Conservation (phyloP, 2,329 filamentous ascomycete species). For the Furcasterigmium furcatum region DNA sequence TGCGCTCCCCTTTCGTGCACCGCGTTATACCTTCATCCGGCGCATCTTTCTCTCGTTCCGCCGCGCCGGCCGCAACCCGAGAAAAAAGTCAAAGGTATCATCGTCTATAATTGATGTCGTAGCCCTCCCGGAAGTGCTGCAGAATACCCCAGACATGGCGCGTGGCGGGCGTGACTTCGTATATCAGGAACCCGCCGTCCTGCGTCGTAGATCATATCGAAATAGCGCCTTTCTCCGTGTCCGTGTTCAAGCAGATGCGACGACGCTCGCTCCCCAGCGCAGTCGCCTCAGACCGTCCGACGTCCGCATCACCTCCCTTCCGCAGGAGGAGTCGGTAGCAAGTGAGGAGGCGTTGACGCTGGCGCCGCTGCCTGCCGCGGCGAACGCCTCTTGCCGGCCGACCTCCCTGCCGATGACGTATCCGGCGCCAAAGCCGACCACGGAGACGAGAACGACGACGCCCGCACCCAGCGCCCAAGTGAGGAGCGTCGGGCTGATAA, state of each 20-base stretch:
- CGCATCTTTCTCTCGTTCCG: no score
- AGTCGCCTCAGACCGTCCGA: slow-evolving; percentile 48
- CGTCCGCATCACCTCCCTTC: slow-evolving; percentile 50
- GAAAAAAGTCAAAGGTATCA: background rate
- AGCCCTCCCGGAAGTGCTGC: background rate
- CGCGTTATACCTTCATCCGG: no score
- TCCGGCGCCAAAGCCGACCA: slow-evolving; percentile 66
- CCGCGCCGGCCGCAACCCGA: background rate
- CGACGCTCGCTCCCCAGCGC: slow-evolving; percentile 50
- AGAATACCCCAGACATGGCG: background rate
- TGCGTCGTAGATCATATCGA: no score
- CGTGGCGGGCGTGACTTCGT: background rate
- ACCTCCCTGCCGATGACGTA: slow-evolving; percentile 67
- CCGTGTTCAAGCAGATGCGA: slow-evolving; percentile 27
- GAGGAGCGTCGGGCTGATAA: slow-evolving; percentile 57
- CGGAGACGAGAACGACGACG: slow-evolving; percentile 64
- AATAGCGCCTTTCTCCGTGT: no score
- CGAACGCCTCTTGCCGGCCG: slow-evolving; percentile 56
- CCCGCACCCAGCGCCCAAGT: slow-evolving; percentile 66
- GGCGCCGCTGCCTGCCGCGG: slow-evolving; percentile 33
- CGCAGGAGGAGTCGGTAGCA: slow-evolving; percentile 41
- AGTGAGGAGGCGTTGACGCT: slow-evolving; percentile 37
- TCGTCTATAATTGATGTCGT: background rate
- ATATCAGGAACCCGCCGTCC: no score
- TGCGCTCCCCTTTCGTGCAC: background rate